A percentile compares a stretch with the other conserved stretches of the same genome.
phyloP scores from a whole-genome alignment of 495 filamentous ascomycete genomes.

The Lasiosphaeris hirsuta region DNA sequence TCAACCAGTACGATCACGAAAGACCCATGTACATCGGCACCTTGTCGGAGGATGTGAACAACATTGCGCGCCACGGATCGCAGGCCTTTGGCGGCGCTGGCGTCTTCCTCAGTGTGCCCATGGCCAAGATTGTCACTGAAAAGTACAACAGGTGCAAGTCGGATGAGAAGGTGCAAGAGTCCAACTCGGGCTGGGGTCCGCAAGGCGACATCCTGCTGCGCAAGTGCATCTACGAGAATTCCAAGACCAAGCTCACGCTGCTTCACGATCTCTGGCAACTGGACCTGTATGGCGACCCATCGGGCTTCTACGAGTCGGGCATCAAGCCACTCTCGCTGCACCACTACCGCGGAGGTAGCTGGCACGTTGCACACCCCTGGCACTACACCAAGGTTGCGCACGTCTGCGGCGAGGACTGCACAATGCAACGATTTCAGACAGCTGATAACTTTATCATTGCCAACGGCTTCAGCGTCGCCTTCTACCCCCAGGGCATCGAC shows the following conservation, averaged over 20 bases:
- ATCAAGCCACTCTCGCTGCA: slow-evolving; percentile 62
- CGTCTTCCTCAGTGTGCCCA: slow-evolving; percentile 63
- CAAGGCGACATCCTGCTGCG: slow-evolving; percentile 64
- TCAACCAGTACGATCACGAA: slow-evolving; percentile 49
- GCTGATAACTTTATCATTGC: slow-evolving; percentile 61
- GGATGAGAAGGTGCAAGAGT: slow-evolving; percentile 47
- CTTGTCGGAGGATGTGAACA: slow-evolving; percentile 66
- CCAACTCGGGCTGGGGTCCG: slow-evolving; percentile 52
- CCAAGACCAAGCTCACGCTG: slow-evolving; percentile 56
- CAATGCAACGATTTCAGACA: slow-evolving; percentile 63
- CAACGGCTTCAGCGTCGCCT: slow-evolving; percentile 62
- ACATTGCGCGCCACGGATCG: slow-evolving; percentile 63
- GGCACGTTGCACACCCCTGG: slow-evolving; percentile 52
- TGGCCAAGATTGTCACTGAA: slow-evolving; percentile 57
- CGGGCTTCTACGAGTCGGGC: slow-evolving; percentile 66
- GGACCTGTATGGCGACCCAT: slow-evolving; percentile 62
- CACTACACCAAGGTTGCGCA: slow-evolving; percentile 64
- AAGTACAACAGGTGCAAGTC: slow-evolving; percentile 54
- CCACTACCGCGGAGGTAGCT: slow-evolving; percentile 59
- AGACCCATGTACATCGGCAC: slow-evolving; percentile 64
- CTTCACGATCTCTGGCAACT: slow-evolving; percentile 64
- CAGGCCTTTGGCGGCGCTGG: slow-evolving; percentile 72
- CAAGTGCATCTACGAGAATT: slow-evolving; percentile 65
- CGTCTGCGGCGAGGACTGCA: slow-evolving; percentile 61
- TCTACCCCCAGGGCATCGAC: slow-evolving; percentile 55